A percentile compares a stretch with the other conserved stretches of the same genome.
Conservation (phyloP, 1,284 basidiomycete species). For the Puccinia novopanici region DNA sequence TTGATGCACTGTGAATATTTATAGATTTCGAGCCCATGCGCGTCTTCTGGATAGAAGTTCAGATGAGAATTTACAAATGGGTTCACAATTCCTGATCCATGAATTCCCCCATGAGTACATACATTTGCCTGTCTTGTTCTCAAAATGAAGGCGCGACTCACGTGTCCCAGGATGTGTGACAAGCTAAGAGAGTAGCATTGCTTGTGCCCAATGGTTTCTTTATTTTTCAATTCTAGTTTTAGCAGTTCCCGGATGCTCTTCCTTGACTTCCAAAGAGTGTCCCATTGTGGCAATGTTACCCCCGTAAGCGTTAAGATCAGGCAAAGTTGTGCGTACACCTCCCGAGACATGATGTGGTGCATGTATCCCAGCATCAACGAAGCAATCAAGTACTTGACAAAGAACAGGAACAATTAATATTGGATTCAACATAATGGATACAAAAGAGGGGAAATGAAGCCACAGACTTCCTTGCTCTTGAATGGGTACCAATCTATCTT, state of each 20-base stretch:
- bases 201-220: not conserved
- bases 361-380: not conserved
- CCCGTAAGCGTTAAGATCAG: not conserved
- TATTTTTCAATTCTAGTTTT: not conserved
- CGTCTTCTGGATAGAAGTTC: too few relatives aligned
- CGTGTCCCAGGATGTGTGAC: not conserved
- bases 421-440: too few relatives aligned
- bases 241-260: not conserved
- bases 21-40: too few relatives aligned
- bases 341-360: slow-evolving; percentile 1
- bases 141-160: not conserved
- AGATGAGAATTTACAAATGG: too few relatives aligned
- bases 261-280: not conserved
- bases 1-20: too few relatives aligned
- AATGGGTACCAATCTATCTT: too few relatives aligned
- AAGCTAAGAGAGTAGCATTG: not conserved
- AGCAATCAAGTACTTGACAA: not conserved
- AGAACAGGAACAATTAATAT: too few relatives aligned
- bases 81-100: too few relatives aligned
- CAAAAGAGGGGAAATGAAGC: too few relatives aligned
- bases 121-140: too few relatives aligned
- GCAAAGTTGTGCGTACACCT: not conserved
- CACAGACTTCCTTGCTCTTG: too few relatives aligned
- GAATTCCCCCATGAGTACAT: too few relatives aligned
- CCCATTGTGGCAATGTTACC: not conserved